A percentile compares a stretch with the other conserved stretches of the same genome.
phyloP scores from a whole-genome alignment of 2,329 filamentous ascomycete genomes.

The Elsinoe fawcettii region DNA sequence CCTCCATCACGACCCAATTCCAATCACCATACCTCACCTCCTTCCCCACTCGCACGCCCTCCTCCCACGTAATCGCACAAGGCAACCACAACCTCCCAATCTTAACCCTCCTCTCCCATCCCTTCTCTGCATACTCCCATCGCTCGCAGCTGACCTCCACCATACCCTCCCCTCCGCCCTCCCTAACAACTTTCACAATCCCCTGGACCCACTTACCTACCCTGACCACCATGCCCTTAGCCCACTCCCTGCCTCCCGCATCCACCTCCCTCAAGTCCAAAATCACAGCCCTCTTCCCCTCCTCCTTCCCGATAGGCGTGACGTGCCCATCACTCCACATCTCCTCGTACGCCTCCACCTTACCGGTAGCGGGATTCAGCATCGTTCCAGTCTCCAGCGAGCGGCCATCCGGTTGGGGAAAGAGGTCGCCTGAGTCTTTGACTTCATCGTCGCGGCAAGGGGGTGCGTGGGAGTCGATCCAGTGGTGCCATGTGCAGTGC shows the following conservation, averaged over 20 bases:
- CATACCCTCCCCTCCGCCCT: conserved; percentile 46
- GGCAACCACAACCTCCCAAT: conserved; percentile 36
- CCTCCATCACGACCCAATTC: conserved; percentile 35
- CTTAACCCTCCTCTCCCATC: conserved; percentile 33
- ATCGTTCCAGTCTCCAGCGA: conserved; percentile 53
- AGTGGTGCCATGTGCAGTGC: conserved; percentile 48
- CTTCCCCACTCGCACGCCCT: conserved; percentile 26
- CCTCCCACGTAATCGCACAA: conserved; percentile 32
- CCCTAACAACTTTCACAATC: conserved; percentile 40
- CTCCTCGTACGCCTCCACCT: conserved; percentile 55
- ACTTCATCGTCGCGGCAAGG: conserved; percentile 28
- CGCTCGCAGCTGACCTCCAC: conserved; percentile 14
- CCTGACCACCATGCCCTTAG: conserved; percentile 46
- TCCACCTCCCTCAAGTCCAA: conserved; percentile 35
- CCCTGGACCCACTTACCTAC: conserved; percentile 52
- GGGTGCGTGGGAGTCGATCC: conserved; percentile 48
- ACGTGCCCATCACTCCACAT: conserved; percentile 50
- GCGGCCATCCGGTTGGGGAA: conserved; percentile 30
- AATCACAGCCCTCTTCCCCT: conserved; percentile 18
- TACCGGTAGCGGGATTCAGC: conserved; percentile 49
- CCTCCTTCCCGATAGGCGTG: conserved; percentile 13
- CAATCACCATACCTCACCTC: conserved; percentile 28
- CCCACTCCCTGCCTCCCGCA: conserved; percentile 27
- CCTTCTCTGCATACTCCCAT: conserved; percentile 16
- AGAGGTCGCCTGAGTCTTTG: conserved; percentile 52